Percentiles rank a stretch among this genome's conserved stretches.
Conservation (phyloP, 2,329 filamentous ascomycete species). For the Geosmithia putterillii region DNA sequence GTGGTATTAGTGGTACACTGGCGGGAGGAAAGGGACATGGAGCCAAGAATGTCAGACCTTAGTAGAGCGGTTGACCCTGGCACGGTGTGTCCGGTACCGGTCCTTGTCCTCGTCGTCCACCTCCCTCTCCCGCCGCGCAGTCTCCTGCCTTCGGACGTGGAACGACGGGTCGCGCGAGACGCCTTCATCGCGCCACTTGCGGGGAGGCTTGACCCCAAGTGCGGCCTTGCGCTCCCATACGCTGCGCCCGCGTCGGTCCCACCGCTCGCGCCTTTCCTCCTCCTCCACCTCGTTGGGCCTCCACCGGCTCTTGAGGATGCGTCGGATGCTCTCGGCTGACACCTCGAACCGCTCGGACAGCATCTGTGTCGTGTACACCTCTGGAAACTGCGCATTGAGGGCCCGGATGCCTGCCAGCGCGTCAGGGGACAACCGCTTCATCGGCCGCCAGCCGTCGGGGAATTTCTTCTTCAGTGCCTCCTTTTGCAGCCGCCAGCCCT, state of each 20-base stretch:
- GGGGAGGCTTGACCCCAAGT: conserved; percentile 48
- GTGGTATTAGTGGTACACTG: no score
- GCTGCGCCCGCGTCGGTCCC: conserved; percentile 46
- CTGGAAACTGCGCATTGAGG: conserved; percentile 65
- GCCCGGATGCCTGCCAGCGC: conserved; percentile 82
- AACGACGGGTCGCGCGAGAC: conserved; percentile 30
- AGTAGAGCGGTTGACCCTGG: conserved; percentile 3
- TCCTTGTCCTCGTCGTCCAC: conserved; percentile 16
- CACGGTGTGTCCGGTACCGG: conserved; percentile 11
- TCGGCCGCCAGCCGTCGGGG: conserved; percentile 66
- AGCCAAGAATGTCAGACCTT: neutral
- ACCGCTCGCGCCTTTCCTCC: conserved; percentile 42
- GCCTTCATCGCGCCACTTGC: conserved; percentile 45
- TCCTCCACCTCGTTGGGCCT: conserved; percentile 47
- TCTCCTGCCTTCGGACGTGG: conserved; percentile 19
- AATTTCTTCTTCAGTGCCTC: conserved; percentile 66
- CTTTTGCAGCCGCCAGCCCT: conserved; percentile 65
- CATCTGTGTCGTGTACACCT: conserved; percentile 60
- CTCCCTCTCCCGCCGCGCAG: conserved; percentile 11
- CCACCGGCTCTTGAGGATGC: conserved; percentile 78
- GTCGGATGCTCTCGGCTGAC: conserved; percentile 75
- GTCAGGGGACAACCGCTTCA: conserved; percentile 82
- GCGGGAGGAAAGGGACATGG: neutral
- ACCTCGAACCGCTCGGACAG: conserved; percentile 73
- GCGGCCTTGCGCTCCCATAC: conserved; percentile 50